These are phyloP conservation scores for Metarhizium brunneum DNA, from an alignment of 2,329 filamentous ascomycete genomes.

Conservation along the genomic window DNA sequence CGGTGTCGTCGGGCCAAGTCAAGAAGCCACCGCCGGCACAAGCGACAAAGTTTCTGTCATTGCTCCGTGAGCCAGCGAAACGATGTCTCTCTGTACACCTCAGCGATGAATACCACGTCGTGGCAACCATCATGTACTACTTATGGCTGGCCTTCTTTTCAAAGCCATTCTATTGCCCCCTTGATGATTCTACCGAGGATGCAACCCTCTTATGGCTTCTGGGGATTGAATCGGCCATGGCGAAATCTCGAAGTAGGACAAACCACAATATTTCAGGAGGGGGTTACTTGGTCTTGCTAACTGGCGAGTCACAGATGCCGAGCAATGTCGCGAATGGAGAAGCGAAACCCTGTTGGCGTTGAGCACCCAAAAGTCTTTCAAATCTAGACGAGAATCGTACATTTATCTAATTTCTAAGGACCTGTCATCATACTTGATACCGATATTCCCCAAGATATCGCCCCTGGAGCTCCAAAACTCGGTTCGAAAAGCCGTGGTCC, in stretches of 20 bases:
- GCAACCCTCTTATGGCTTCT: slow-evolving; percentile 23
- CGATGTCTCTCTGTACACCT: slow-evolving; percentile 20
- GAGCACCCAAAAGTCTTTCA: slow-evolving; percentile 22
- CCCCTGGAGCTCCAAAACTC: slow-evolving; percentile 21
- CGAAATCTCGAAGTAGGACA: slow-evolving; percentile 13
- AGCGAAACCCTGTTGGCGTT: slow-evolving; percentile 26
- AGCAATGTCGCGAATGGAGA: slow-evolving; percentile 27
- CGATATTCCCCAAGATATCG: slow-evolving; percentile 18
- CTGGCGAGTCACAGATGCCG: slow-evolving; percentile 17
- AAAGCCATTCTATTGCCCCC: slow-evolving; percentile 27
- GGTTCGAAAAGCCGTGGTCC: slow-evolving; percentile 21
- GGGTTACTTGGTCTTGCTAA: background rate
- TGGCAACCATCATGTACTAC: slow-evolving; percentile 28
- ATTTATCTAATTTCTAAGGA: slow-evolving; percentile 23
- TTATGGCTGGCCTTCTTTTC: slow-evolving; percentile 25
- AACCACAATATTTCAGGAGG: background rate
- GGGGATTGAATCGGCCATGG: slow-evolving; percentile 22
- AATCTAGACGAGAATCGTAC: slow-evolving; percentile 17
- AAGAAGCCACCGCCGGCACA: slow-evolving; percentile 15
- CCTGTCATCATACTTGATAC: slow-evolving; percentile 20
- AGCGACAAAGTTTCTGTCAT: slow-evolving; percentile 20
- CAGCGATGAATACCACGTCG: slow-evolving; percentile 26
- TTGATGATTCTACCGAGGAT: slow-evolving; percentile 22
- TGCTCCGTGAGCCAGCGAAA: slow-evolving; percentile 26
- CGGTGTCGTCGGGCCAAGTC: slow-evolving; percentile 19